Evolutionary conservation across 1,139 yeast genomes (phyloP), one percentile per base, ranked within the genome.

Genomic region (Taphrina communis): DNA sequence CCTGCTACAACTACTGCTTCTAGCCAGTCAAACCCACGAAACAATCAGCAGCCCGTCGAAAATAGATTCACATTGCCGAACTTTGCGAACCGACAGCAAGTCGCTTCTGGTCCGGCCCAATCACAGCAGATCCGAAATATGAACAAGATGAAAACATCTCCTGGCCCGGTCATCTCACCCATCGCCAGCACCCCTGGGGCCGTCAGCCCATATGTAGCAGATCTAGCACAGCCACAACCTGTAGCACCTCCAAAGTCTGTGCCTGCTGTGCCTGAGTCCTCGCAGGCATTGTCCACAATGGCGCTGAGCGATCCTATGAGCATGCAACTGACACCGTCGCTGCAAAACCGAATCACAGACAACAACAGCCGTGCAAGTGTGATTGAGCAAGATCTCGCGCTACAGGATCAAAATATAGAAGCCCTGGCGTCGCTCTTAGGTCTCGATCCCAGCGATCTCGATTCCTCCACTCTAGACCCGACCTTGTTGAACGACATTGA

Each of bases 11-110:
- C 14, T 39, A 53, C 44, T 4, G 52, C 46, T 8, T 48, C 62
- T 4, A 21, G 53, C 17, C 42, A 53, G 14, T 12, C 42, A 4
- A 53, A 4, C 17, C 11, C 36, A 2, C 31, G 53, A 21, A 50
- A 50, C n/a, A 31, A 48, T 21, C 48, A 17, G n/a, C 39, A 9
- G 9, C 19, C 7, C 12, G 12, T 38, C 36, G 67, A 63, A 36
- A 44, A 39, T 21, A 35, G 67, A 35, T 63, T 55, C 55, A 63
- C 67, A 6, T 48, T 63, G 44, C 67, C 67, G 8, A 63, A 63
- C 53, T 58, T 58, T 46, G 52, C 42, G 25, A 36, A 21, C 21
- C 51, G 62, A 14, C 62, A 58, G 25, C 62, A 58, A 41, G 19
- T 39, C 46, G 62, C 62, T 11, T n/a, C 52, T n/a, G 62, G 53